Evolutionary conservation across 495 filamentous ascomycete genomes (phyloP).

Genomic region (Podospora comata): DNA sequence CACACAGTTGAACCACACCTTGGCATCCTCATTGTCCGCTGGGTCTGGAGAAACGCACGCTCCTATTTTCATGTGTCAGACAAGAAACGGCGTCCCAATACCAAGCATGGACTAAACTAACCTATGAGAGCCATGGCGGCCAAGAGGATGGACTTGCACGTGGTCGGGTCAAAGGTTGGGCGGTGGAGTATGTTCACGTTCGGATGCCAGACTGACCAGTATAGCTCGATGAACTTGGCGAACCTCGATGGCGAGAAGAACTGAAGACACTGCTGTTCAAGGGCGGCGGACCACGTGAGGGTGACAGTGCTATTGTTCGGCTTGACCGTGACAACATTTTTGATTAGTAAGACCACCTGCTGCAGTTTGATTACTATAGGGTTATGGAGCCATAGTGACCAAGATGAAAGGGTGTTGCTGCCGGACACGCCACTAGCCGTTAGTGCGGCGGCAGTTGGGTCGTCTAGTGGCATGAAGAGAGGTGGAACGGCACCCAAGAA

Average conservation of each 20-base stretch:
- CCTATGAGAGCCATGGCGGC: constrained; percentile 32
- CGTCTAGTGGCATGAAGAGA: neutral
- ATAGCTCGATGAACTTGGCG: constrained; percentile 32
- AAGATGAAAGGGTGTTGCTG: constrained; percentile 9
- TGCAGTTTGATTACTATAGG: constrained; percentile 28
- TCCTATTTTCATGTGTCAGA: constrained; percentile 17
- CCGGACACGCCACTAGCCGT: neutral
- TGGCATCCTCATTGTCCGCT: constrained; percentile 29
- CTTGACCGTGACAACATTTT: constrained; percentile 23
- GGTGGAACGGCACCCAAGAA: constrained; percentile 5
- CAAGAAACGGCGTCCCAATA: neutral
- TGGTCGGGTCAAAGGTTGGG: constrained; percentile 27
- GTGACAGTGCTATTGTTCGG: constrained; percentile 30
- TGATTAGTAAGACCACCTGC: constrained; percentile 29
- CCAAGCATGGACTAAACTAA: constrained; percentile 17
- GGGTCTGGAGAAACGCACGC: constrained; percentile 33
- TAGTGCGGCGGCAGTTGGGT: neutral
- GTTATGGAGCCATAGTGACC: constrained; percentile 26
- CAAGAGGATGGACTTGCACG: constrained; percentile 25
- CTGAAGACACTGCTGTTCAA: constrained; percentile 28
- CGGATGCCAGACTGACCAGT: constrained; percentile 34
- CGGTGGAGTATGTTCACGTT: constrained; percentile 32
- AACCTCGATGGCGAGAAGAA: constrained; percentile 32
- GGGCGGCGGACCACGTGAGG: constrained; percentile 26
- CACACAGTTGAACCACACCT: constrained; percentile 33